Conservation (phyloP, 768 basidiomycete genomes). For the Russula earlei region DNA sequence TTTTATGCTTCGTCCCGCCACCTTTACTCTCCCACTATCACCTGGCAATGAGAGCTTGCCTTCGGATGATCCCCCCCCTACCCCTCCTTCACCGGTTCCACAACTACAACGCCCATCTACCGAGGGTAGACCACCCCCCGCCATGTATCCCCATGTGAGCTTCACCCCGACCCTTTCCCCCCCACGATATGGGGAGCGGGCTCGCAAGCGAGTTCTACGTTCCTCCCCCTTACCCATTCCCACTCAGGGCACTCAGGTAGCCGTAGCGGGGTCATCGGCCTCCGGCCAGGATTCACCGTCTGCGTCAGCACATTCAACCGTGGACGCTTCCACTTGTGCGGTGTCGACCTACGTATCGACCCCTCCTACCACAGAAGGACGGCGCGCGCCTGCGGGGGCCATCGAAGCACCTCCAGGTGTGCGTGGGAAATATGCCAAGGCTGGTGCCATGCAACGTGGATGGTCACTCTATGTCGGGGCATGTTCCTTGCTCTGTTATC, state of each 20-base stretch:
- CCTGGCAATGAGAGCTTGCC: not conserved
- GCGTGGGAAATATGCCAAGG: constrained; percentile 9
- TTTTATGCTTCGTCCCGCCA: constrained; percentile 4
- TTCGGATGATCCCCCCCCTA: not conserved
- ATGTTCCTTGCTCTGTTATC: not conserved
- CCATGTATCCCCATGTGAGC: not conserved
- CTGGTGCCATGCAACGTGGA: constrained; percentile 3
- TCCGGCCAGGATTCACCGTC: not conserved
- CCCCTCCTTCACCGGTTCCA: not conserved
- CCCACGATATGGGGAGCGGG: not conserved
- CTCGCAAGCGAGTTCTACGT: not conserved
- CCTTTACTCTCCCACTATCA: not conserved
- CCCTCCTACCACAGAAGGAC: not conserved
- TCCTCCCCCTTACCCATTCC: not conserved
- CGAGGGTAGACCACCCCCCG: not conserved
- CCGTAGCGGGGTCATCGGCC: not conserved
- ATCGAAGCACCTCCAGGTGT: not conserved
- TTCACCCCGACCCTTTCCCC: constrained; percentile 8
- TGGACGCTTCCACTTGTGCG: not conserved
- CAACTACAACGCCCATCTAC: not conserved
- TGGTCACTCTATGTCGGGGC: constrained; percentile 11
- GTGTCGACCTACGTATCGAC: not conserved
- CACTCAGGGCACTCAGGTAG: not conserved
- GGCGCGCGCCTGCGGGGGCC: not conserved
- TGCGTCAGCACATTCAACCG: not conserved